A percentile compares a stretch with the other conserved stretches of the same genome.
phyloP scores from a whole-genome alignment of 1,284 basidiomycete species.

The Fistulinella staudtii region DNA sequence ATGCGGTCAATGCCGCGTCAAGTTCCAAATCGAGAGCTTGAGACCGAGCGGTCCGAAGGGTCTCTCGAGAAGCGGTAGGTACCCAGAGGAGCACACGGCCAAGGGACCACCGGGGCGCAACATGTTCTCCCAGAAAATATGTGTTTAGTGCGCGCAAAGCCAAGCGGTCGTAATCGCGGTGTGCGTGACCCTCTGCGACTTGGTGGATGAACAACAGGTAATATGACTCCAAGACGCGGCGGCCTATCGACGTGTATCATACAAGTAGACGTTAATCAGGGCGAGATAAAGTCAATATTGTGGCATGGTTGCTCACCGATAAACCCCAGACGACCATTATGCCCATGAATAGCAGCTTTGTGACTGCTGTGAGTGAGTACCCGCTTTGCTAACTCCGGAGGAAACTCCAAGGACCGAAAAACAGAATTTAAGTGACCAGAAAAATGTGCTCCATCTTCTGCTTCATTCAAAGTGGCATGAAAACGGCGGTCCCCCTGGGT shows the following conservation, averaged over 20 bases:
- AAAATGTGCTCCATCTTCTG: constrained; percentile 29
- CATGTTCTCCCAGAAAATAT: constrained; percentile 63
- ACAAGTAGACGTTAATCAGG: constrained; percentile 2
- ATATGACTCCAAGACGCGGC: constrained; percentile 70
- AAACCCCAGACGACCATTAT: constrained; percentile 67
- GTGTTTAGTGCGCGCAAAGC: constrained; percentile 56
- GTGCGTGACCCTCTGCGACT: constrained; percentile 42
- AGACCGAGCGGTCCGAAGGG: constrained; percentile 13
- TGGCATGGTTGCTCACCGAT: constrained; percentile 46
- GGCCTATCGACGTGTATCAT: constrained; percentile 42
- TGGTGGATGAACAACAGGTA: constrained; percentile 68
- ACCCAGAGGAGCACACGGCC: constrained; percentile 68
- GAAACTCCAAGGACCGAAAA: constrained; percentile 65
- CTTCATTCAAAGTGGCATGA: background rate
- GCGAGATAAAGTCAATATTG: background rate
- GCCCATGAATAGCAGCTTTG: constrained; percentile 55
- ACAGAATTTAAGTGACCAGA: constrained; percentile 55
- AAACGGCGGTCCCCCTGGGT: constrained; percentile 2
- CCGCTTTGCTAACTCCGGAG: constrained; percentile 61
- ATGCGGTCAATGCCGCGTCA: constrained; percentile 20
- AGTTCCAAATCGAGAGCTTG: constrained; percentile 25
- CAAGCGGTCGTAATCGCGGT: constrained; percentile 55
- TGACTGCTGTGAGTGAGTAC: constrained; percentile 76
- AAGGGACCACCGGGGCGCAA: constrained; percentile 69
- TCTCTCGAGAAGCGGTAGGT: constrained; percentile 41